These are phyloP conservation scores for Mytilinidion resinicola DNA, from an alignment of 495 filamentous ascomycete species.

Conservation along the genomic window DNA sequence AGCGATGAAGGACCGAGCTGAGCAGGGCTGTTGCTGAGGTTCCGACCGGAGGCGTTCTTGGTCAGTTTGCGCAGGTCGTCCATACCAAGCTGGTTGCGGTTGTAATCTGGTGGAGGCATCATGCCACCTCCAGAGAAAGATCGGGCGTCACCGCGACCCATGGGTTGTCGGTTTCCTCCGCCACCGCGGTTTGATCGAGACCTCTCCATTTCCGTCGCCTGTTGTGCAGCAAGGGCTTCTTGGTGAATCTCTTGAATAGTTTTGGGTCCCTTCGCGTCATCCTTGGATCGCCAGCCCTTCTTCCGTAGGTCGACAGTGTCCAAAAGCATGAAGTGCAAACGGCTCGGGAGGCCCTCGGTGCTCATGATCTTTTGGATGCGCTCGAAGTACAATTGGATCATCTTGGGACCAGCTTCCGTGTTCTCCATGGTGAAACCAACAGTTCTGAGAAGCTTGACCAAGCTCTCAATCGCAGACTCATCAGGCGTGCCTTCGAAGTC, in stretches of 20 bases:
- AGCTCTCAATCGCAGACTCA: slow-evolving; percentile 90
- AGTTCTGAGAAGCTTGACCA: slow-evolving; percentile 84
- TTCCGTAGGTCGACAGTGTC: slow-evolving; percentile 81
- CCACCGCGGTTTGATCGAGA: slow-evolving; percentile 52
- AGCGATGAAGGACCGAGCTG: slow-evolving; percentile 69
- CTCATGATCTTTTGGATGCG: slow-evolving; percentile 77
- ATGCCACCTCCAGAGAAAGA: slow-evolving; percentile 62
- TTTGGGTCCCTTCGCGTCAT: slow-evolving; percentile 87
- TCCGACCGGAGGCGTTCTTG: slow-evolving; percentile 50
- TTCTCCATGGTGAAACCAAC: slow-evolving; percentile 80
- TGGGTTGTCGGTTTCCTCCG: slow-evolving; percentile 55
- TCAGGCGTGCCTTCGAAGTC: slow-evolving; percentile 92
- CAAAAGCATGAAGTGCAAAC: slow-evolving; percentile 92
- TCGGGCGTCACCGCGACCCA: slow-evolving; percentile 81
- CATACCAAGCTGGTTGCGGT: slow-evolving; percentile 73
- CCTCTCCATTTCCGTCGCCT: slow-evolving; percentile 56
- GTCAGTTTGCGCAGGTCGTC: slow-evolving; percentile 79
- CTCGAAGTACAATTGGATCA: slow-evolving; percentile 92
- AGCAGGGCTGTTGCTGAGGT: slow-evolving; percentile 50
- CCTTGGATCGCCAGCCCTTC: slow-evolving; percentile 74
- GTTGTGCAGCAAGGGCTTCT: slow-evolving; percentile 69
- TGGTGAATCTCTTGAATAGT: slow-evolving; percentile 86
- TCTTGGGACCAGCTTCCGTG: slow-evolving; percentile 59
- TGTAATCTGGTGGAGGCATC: slow-evolving; percentile 60
- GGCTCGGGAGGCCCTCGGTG: slow-evolving; percentile 70